Percentiles rank a stretch among this genome's conserved stretches.
These are phyloP conservation scores for Gracilaria caudata DNA, from an alignment of 23 red algal genomes.

Conservation along the genomic window DNA sequence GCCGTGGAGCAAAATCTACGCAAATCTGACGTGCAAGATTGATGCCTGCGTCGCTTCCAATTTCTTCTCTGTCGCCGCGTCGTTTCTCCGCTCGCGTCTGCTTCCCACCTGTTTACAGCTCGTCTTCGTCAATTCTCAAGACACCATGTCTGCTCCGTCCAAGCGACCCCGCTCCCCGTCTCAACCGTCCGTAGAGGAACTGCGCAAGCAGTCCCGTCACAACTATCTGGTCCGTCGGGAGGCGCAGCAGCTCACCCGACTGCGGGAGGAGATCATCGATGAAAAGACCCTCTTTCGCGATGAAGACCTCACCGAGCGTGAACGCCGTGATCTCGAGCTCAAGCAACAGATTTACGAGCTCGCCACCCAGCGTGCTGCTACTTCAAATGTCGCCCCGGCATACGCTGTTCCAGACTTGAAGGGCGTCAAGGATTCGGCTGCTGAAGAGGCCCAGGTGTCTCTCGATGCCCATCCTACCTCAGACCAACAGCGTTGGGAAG, in stretches of 20 bases:
- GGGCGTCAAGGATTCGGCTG: constrained; percentile 20
- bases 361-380: constrained; percentile 51
- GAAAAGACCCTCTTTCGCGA: constrained; percentile 72
- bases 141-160: constrained; percentile 3
- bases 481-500: constrained; percentile 68
- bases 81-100: background rate
- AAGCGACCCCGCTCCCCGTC: constrained; percentile 20
- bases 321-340: constrained; percentile 54
- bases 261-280: constrained; percentile 72
- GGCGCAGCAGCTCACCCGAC: constrained; percentile 52
- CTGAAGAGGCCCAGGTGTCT: background rate
- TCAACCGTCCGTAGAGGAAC: constrained; percentile 6
- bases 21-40: background rate
- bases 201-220: constrained; percentile 64
- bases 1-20: background rate
- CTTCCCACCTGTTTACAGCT: background rate
- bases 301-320: constrained; percentile 72
- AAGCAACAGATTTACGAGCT: constrained; percentile 81
- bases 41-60: background rate
- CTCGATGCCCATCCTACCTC: constrained; percentile 23
- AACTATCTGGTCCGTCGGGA: constrained; percentile 75
- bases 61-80: background rate
- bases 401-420: constrained; percentile 23
- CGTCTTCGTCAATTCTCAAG: background rate
- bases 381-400: constrained; percentile 30